Evolutionary conservation across 305 asterid genomes (phyloP), one percentile per base, ranked within the genome.

Genomic region (Petunia hybrid): DNA sequence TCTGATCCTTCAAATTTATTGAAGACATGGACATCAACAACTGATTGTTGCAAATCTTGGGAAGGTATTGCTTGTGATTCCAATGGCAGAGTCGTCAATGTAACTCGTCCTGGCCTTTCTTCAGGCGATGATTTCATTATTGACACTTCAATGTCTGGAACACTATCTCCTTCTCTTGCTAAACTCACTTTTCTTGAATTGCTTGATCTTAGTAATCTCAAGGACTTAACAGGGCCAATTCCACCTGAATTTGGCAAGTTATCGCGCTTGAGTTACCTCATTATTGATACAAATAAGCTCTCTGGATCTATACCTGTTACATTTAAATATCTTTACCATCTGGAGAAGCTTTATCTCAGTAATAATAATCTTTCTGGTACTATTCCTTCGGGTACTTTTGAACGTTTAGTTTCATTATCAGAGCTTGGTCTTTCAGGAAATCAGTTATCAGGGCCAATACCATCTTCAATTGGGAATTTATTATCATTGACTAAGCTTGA

Each of bases 31-130:
- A 62, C 13, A 16, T 83, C 94, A 1, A 38, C 83, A 64, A 88
- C 88, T 6, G 96, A 92, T 81, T 94, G 97, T 79, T 94, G 97
- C 91, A 83, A 64, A 14, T 9, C 79, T 2, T 94, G 96, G 96
- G 87, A 82, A 12, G 97, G 98, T 45, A 65, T 94, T 57, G 82
- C 81, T 0, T 92, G 97, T 55, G 87, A 88, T 31, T 2, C 61
- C 75, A 71, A 88, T 6, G 91, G 90, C 13, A 85, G 95, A 78
- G 96, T 91, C 8, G 77, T 86, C 38, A 90, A 84, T 61, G 8
- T 92, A 65, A 36, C 95, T 14, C 91, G 92, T 22, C 31, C 31
- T 22, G 31, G 31, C 31, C 31, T 22, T 22, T 22, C 31, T 22
- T 22, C 31, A 22, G 31, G 31, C 31, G 31, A 22, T 22, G 31